Evolutionary conservation across 1,284 basidiomycete genomes (phyloP), one percentile per base, ranked within the genome.

Genomic region (Fomitopsis pinicola): DNA sequence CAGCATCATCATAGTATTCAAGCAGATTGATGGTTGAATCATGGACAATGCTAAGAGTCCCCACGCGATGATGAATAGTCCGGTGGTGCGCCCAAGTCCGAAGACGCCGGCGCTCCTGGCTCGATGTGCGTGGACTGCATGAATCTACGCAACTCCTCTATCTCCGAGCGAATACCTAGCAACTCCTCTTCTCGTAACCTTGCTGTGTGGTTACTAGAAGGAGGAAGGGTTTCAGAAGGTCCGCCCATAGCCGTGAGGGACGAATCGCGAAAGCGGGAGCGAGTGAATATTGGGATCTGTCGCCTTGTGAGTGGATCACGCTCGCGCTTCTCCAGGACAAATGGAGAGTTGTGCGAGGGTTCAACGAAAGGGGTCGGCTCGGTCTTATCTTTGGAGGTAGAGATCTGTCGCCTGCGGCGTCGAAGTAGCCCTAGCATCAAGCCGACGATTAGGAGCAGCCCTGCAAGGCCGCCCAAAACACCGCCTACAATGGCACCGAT

Each of bases 401-500:
- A 30, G n/a, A 3, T n/a, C 7, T 53, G 12, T 17, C 26, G 52
- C 12, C 5, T 10, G 3, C 52, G n/a, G 19, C 33, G 52, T 19
- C 52, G 52, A n/a, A 36, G 14, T 6, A 38, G 9, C 12, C 26
- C 54, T 19, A 63, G 28, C 48, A 64, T 57, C 36, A 57, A 35
- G 3, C 42, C 60, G 2, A 61, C 12, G 2, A 52, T 33, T 1
- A 57, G 54, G 26, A 63, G 19, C 19, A 66, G n/a, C 63, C 68
- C 68, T 1, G 64, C 55, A 19, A 65, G 60, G 5, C 68, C 66
- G 5, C 68, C 68, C 3, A 59, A 62, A 33, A 67, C 65, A 9
- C 64, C 62, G 7, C 65, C 68, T 6, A 59, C 58, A 35, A 48
- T 53, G 5, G 46, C 2, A 3, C 14, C 19, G 14, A 38, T 30